Evolutionary conservation across 2,329 filamentous ascomycete genomes (phyloP).

Genomic region (Zopfia rhizophila): DNA sequence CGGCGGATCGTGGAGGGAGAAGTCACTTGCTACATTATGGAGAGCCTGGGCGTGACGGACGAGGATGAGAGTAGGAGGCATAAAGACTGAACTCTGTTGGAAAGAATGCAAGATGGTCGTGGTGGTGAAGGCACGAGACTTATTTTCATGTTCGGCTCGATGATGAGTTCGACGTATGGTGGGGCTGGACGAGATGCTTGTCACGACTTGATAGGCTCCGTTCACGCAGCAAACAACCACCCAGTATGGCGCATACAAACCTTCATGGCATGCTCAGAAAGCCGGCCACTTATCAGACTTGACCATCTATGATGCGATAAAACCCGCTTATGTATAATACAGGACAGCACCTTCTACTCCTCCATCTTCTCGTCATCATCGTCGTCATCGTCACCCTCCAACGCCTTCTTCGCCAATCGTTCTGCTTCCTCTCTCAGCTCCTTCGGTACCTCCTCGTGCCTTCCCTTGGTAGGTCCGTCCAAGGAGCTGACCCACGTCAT

Average conservation of each 20-base stretch:
- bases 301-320: constrained; percentile 39
- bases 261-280: constrained; percentile 17
- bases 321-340: constrained; percentile 26
- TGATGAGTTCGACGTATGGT: too few relatives aligned
- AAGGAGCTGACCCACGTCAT: constrained; percentile 96
- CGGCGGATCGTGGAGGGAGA: constrained; percentile 54
- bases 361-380: constrained; percentile 94
- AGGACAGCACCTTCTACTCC: constrained; percentile 65
- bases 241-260: too few relatives aligned
- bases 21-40: constrained; percentile 57
- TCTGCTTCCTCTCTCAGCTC: constrained; percentile 91
- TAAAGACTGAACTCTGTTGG: constrained; percentile 22
- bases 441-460: constrained; percentile 92
- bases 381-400: constrained; percentile 85
- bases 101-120: neutral
- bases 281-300: constrained; percentile 39
- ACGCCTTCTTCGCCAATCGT: constrained; percentile 86
- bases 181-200: too few relatives aligned
- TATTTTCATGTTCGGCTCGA: too few relatives aligned
- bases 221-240: too few relatives aligned
- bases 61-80: constrained; percentile 58
- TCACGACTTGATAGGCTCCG: too few relatives aligned
- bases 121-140: too few relatives aligned
- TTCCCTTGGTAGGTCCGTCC: constrained; percentile 89
- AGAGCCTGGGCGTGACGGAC: constrained; percentile 58